A percentile compares a stretch with the other conserved stretches of the same genome.
Evolutionary conservation across 345 rosid genomes (phyloP).

Genomic region (Sonneratia alba): DNA sequence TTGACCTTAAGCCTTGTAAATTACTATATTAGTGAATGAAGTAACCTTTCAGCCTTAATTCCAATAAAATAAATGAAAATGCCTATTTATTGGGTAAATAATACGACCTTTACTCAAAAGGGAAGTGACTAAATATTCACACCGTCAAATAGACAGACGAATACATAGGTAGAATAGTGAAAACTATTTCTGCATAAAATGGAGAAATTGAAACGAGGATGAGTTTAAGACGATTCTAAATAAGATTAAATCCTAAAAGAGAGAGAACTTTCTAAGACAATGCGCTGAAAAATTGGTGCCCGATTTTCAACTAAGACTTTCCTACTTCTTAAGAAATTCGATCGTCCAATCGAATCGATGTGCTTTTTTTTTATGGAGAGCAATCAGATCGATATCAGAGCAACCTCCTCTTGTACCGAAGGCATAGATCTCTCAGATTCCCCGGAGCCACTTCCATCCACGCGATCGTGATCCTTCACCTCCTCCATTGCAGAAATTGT

Average conservation of each 20-base stretch:
- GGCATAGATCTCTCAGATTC: slow-evolving; percentile 38
- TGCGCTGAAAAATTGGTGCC: neutral
- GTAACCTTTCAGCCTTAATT: neutral
- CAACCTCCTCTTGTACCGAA: slow-evolving; percentile 61
- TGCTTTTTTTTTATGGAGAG: neutral
- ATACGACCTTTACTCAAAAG: neutral
- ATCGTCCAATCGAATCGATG: neutral
- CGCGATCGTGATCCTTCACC: slow-evolving; percentile 37
- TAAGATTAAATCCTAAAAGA: neutral
- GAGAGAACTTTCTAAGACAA: neutral
- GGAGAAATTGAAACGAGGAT: neutral
- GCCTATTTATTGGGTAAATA: no score
- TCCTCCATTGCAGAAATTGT: slow-evolving; percentile 27
- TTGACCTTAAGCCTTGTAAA: no score
- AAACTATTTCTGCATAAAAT: neutral
- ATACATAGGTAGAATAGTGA: neutral
- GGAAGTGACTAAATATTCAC: neutral
- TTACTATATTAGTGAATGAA: no score
- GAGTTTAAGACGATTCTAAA: no score
- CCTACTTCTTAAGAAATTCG: neutral
- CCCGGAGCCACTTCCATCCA: slow-evolving; percentile 27
- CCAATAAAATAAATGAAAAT: no score
- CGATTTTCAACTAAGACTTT: neutral
- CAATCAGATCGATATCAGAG: neutral
- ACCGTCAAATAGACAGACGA: neutral